Base-by-base conservation (phyloP, 1,139 yeast species). In the Tardiomyces blankii region DNA sequence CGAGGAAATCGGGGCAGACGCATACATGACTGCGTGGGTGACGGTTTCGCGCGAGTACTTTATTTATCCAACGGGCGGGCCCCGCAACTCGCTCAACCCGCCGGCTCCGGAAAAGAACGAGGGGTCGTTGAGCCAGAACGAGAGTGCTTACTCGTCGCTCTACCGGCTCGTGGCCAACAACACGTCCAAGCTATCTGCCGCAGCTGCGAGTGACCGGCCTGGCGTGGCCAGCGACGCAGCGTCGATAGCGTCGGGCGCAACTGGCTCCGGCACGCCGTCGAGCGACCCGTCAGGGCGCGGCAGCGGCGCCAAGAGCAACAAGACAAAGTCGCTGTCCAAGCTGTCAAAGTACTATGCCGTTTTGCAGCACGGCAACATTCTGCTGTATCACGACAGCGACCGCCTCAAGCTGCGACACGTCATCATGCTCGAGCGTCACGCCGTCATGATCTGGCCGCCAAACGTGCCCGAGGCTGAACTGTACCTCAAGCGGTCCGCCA, bases 401-500 rank as follows among this genome's bases (percentile, higher is more conserved):
- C 70, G 79, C 57, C 73, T 72, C 48, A 82, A 82, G 56, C 81
- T 87, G 18, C 77, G 78, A 53, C 93, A 86, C 62, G 95, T 85
- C 5, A 78, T 89, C 51, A 89, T 85, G 1, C 64, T 89, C 38
- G 75, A 83, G 4, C 77, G 82, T 55, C 78, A 79, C 54, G 70
- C 85, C 43, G 82, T 87, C 1, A 69, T 84, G 0, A 66, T 88
- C n/a, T 91, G 96, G 96, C 98, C 97, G 1, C 74, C 89, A 21
- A 68, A 70, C 44, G 63, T 79, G 38, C 67, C 75, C 1, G 96
- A 88, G 58, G 86, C 81, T 6, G 84, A 83, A 54, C 63, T 89
- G 35, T 91, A 87, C 62, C 78, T 91, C 13, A 84, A 84, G 55
- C 74, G 80, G 56, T 75, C 87, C 14, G 86, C 96, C 19, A 80